A percentile compares a stretch with the other conserved stretches of the same genome.
These are phyloP conservation scores for Heritiera littoralis DNA, from an alignment of 345 rosid genomes.

Conservation along the genomic window DNA sequence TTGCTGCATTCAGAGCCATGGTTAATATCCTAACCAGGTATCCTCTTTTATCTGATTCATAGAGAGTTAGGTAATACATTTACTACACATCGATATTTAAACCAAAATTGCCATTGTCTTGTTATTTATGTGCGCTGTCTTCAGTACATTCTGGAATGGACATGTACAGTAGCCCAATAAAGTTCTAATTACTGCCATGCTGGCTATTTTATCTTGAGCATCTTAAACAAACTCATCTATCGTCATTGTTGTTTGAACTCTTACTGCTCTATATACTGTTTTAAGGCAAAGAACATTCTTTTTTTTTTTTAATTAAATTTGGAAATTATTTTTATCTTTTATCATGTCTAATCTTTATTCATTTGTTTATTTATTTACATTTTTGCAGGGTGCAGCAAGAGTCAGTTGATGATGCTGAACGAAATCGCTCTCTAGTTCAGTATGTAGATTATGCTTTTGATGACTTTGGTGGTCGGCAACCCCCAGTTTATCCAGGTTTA, in stretches of 20 bases:
- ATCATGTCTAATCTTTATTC: slow-evolving; percentile 24
- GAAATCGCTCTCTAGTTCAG: slow-evolving; percentile 92
- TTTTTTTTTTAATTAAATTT: not conserved
- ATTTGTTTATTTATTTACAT: slow-evolving; percentile 17
- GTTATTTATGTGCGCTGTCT: not conserved
- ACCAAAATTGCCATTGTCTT: not conserved
- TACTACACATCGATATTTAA: not conserved
- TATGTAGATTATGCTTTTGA: slow-evolving; percentile 96
- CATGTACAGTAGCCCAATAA: not conserved
- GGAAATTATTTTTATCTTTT: slow-evolving; percentile 15
- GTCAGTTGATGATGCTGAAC: slow-evolving; percentile 92
- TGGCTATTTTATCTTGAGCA: not conserved
- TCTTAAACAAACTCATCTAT: not conserved
- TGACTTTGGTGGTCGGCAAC: slow-evolving; percentile 98
- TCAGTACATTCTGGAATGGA: not conserved
- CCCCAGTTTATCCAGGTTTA: slow-evolving; percentile 97
- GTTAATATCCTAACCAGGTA: slow-evolving; percentile 97
- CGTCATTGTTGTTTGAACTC: not conserved
- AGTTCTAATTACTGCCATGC: not conserved
- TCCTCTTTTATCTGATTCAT: slow-evolving; percentile 21
- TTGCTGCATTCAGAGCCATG: slow-evolving; percentile 99
- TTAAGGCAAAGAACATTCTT: not conserved
- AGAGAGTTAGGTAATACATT: not conserved
- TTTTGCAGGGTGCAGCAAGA: slow-evolving; percentile 93
- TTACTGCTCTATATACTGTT: not conserved